These are phyloP conservation scores for Microstroma glucosiphilum DNA, from an alignment of 1,284 basidiomycete genomes.

Conservation along the genomic window DNA sequence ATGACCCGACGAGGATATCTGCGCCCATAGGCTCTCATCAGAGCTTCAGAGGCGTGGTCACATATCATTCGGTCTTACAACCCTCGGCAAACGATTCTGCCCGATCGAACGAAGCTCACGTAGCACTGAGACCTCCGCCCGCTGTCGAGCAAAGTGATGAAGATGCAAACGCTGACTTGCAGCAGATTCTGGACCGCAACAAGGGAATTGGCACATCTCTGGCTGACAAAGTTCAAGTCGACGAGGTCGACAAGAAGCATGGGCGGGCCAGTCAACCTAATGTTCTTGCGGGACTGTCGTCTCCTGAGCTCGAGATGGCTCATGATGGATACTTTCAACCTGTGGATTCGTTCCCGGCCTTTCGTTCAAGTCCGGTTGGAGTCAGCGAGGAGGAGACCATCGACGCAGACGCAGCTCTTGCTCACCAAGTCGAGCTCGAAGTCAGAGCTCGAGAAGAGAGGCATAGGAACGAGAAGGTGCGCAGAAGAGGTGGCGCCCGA, in stretches of 20 bases:
- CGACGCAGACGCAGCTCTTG: not conserved
- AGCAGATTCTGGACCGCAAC: not conserved
- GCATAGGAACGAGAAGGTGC: not conserved
- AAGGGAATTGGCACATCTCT: not conserved
- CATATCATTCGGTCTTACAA: not conserved
- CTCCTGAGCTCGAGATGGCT: not conserved
- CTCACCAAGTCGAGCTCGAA: not conserved
- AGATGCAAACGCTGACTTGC: not conserved
- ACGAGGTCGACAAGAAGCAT: constrained; percentile 6
- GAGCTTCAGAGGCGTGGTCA: too few relatives aligned
- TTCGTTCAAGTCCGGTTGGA: not conserved
- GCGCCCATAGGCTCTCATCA: not conserved
- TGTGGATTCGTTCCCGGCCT: not conserved
- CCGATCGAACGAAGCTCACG: not conserved
- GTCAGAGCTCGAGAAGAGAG: not conserved
- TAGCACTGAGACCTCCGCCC: not conserved
- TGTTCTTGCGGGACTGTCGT: not conserved
- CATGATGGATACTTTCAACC: not conserved
- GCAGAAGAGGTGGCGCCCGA: not conserved
- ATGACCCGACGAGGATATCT: not conserved
- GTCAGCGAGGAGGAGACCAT: not conserved
- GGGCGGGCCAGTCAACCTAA: not conserved
- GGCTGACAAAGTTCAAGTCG: not conserved
- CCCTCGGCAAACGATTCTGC: not conserved
- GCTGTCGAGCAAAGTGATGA: not conserved